phyloP scores from a whole-genome alignment of 2,329 filamentous ascomycete species.

The Lasiodiplodia hormozganensis region DNA sequence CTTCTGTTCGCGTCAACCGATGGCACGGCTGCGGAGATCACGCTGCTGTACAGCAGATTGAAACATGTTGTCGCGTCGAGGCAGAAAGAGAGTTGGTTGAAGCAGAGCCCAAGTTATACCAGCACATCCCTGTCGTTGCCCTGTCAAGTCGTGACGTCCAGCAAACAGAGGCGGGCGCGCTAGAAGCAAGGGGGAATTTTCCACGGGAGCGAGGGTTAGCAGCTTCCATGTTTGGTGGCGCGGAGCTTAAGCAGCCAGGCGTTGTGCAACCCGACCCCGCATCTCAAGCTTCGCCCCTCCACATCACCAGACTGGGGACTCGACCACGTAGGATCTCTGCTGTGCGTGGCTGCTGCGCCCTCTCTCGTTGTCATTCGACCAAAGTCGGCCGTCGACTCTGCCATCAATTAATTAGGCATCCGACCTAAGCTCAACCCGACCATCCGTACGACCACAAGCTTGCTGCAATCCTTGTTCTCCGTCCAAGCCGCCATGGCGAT shows the following conservation, averaged over 20 bases:
- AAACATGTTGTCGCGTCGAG: background rate
- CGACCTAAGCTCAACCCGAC: background rate
- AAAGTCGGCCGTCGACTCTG: background rate
- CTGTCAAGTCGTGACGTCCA: background rate
- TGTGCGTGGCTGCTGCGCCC: background rate
- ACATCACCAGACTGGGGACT: no score
- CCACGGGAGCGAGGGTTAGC: background rate
- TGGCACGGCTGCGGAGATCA: background rate
- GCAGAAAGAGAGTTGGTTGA: background rate
- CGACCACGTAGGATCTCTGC: background rate
- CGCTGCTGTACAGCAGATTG: background rate
- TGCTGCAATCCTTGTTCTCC: background rate
- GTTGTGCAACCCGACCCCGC: background rate
- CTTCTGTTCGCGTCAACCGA: background rate
- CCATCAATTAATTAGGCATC: background rate
- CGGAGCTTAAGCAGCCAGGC: constrained; percentile 1
- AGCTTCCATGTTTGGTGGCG: background rate
- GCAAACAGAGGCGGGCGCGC: background rate
- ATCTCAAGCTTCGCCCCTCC: background rate
- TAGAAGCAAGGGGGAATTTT: constrained; percentile 12
- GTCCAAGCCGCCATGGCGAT: constrained; percentile 2
- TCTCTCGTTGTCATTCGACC: background rate
- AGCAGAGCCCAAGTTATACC: background rate
- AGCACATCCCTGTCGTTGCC: background rate
- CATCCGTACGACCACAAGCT: no score